Base-by-base conservation (phyloP, 2,329 filamentous ascomycete species). In the Fusarium sp. region DNA sequence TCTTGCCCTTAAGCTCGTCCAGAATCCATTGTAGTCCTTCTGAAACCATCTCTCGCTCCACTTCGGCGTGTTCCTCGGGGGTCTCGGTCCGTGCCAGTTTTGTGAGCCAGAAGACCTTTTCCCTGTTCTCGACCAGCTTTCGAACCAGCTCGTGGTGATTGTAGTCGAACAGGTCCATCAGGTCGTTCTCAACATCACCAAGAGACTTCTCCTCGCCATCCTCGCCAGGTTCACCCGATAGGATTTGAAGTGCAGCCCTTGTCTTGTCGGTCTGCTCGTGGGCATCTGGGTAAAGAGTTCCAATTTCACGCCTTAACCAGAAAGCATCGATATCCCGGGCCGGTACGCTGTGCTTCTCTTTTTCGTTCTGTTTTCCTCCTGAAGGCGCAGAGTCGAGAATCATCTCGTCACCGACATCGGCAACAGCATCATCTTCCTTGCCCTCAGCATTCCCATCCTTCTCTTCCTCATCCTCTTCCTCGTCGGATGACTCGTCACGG, bases 151-250 rank as follows among this genome's bases (percentile, higher is more conserved):
- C 94, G 66, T 97, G 94, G 76, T 98, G 92, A 75, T 98, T 95
- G 76, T 97, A 99, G 76, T 99, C 96, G 74, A 99, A 98, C 0
- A 99, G 87, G 75, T 98, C 96, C 92, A 98, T 98, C 62, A 99
- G 85, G 69, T 99, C 96, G 80, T 99, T 99, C 77, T 99, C 96
- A 59, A 98, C 94, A 76, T 99, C 95, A 75, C 95, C 91, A 30
- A 98, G 84, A 16, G 92, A 87, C 79, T 93, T 94, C 76, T 97
- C 94, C 64, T 95, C 91, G 18, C 92, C 94, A 58, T 92, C 91
- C 53, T 90, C 88, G 24, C 90, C 91, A 5, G 90, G 86, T 68
- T 91, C 87, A 46, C 92, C 94, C 30, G 92, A 92, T 57, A 99
- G 86, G 49, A 97, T 94, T 38, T 91, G 88, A 57, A 99, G 85